Evolutionary conservation across 352 stramenopile species (phyloP), one percentile per base, ranked within the genome.

Genomic region (Aphanomyces stellatus): DNA sequence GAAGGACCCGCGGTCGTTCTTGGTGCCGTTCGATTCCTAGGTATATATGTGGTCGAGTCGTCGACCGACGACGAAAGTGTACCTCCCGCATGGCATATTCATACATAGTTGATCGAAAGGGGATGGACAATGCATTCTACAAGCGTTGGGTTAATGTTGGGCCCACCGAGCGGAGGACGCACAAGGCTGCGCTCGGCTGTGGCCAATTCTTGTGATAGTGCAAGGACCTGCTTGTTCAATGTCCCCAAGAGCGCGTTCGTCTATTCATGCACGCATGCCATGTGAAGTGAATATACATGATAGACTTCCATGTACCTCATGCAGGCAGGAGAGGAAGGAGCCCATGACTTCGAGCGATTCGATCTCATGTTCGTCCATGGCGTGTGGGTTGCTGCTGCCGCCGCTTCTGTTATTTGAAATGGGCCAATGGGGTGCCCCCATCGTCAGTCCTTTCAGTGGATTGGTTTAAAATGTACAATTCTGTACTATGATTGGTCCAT

Each of bases 71-170:
- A n/a, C n/a, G n/a, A 46, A 46, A 19, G n/a, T 13, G 34, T 41
- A 67, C 60, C 60, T 67, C 42, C 13, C 60, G 60, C 60, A 67
- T 67, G n/a, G 60, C 60, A 22, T 57, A 22, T 30, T 67, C 60
- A 31, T 67, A 67, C 60, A 67, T 67, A 22, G 60, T 67, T 17
- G 60, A 67, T 25, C 60, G 60, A 17, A 67, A 67, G 17, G 60
- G 60, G 48, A 67, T 67, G 24, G 60, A 67, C n/a, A 67, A 28
- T 33, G 60, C 60, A 33, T 41, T 67, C 60, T 67, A 67, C 25
- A 33, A 17, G 24, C 24, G 57, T 13, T 3, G 2, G 27, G 25
- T 53, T 1, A 28, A 22, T 28, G 46, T 15, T 28, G 30, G 33
- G 6, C 30, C 11, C 7, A n/a, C 25, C 8, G 6, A 15, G 15